Base-by-base conservation (phyloP, 2,329 filamentous ascomycete species). In the Pestalotiopsis sp. region DNA sequence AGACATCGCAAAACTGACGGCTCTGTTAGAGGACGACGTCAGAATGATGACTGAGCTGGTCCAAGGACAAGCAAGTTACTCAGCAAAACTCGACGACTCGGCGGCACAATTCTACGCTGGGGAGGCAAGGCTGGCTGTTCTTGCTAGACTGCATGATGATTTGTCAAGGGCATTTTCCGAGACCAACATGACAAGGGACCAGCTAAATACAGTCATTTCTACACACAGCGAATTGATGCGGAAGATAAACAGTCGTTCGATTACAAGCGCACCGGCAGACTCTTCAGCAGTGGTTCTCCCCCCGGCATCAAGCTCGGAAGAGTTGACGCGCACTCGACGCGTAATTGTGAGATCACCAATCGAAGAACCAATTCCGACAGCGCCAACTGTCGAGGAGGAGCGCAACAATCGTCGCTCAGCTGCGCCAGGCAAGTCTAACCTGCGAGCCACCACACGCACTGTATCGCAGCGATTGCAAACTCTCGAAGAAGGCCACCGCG, bases 351-450 rank as follows among this genome's bases (percentile, higher is more conserved):
- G 49, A 12, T 69, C 68, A 4, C 66, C 68, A 6, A 59, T 66
- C 3, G 49, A 58, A 9, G 68, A 67, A 45, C 23, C 59, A 25
- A 17, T 7, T 31, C 25, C 36, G 2, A 2, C 14, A n/a, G 59
- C 68, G 3, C 66, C 41, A 17, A 65, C 65, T 38, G 41, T 69
- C 4, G n/a, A 31, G n/a, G 45, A 69, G 52, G 68, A 69, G 39
- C 66, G 68, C n/a, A 23, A 66, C 23, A 62, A 41, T 31, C 31
- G 69, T 25, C 69, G 59, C 23, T 20, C 11, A 4, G n/a, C 17
- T 27, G 23, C 25, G 13, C 52, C 56, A 27, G 13, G 14, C 39
- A 69, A 62, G 23, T 64, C 68, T n/a, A 67, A 57, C 25, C 59
- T 69, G 36, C 62, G 65, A 65, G 52, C 49, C 23, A 61, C 45